phyloP scores from a whole-genome alignment of 2,329 filamentous ascomycete genomes.

The Fusarium chlamydosporum region DNA sequence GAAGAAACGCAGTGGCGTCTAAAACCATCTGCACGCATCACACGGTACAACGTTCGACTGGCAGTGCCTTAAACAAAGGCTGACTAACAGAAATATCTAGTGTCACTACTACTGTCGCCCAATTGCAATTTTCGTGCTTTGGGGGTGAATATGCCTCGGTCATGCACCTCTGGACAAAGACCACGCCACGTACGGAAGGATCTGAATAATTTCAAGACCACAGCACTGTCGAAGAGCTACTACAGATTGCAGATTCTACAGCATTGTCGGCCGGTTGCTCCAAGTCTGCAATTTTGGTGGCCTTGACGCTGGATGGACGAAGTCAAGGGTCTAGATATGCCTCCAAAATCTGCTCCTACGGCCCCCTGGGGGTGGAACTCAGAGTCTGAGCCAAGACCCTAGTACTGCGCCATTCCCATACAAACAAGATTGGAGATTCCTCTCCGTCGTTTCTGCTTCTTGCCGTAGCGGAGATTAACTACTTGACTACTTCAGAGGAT shows the following conservation, averaged over 20 bases:
- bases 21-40: background rate
- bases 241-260: background rate
- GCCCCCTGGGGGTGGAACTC: conserved; percentile 15
- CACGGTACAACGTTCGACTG: conserved; percentile 3
- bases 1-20: conserved; percentile 12
- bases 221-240: too few relatives aligned
- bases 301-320: background rate
- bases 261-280: conserved; percentile 5
- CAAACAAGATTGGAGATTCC: conserved; percentile 14
- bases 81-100: conserved; percentile 33
- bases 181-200: too few relatives aligned
- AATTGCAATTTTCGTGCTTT: conserved; percentile 2
- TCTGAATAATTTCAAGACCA: background rate
- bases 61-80: background rate
- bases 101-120: background rate
- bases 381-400: conserved; percentile 13
- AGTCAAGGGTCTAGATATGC: conserved; percentile 20
- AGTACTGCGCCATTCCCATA: conserved; percentile 1
- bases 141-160: conserved; percentile 16
- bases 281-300: conserved; percentile 13
- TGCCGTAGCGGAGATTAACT: conserved; percentile 8
- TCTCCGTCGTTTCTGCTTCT: conserved; percentile 17
- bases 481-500: conserved; percentile 4
- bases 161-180: background rate
- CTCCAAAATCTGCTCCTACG: conserved; percentile 1